phyloP scores from a whole-genome alignment of 352 stramenopile species.

The Plasmopara viticola region DNA sequence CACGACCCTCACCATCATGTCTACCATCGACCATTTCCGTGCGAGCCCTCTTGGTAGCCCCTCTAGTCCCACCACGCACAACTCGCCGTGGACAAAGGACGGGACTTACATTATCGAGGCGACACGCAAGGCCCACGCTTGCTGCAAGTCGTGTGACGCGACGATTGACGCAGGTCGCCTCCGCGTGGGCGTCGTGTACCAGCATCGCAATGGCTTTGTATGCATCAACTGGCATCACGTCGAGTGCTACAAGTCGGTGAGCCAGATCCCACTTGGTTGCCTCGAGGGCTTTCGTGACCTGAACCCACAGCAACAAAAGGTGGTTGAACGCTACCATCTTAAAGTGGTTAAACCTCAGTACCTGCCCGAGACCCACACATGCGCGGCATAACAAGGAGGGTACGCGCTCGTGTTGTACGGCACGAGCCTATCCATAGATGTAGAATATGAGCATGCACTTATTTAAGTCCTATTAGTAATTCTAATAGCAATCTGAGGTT shows the following conservation, averaged over 20 bases:
- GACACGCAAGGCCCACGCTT: conserved; percentile 56
- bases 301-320: conserved; percentile 42
- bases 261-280: conserved; percentile 48
- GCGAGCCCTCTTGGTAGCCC: conserved; percentile 34
- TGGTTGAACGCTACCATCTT: conserved; percentile 46
- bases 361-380: conserved; percentile 22
- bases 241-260: conserved; percentile 63
- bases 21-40: conserved; percentile 22
- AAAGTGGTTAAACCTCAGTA: conserved; percentile 11
- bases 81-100: conserved; percentile 69
- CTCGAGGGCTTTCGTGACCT: conserved; percentile 72
- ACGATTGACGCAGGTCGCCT: conserved; percentile 61
- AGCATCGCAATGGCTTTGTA: conserved; percentile 76
- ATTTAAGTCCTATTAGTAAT: conserved; percentile 21
- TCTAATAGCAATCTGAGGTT: background rate
- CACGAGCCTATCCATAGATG: background rate
- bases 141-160: conserved; percentile 68
- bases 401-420: background rate
- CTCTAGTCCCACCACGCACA: conserved; percentile 24
- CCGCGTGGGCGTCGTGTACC: conserved; percentile 71
- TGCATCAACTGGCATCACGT: conserved; percentile 85
- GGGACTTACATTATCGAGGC: conserved; percentile 77
- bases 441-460: background rate
- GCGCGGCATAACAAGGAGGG: conserved; percentile 24
- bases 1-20: conserved; percentile 12